Conservation (phyloP, 208 protist genomes). For the Phytomonas serpens region DNA sequence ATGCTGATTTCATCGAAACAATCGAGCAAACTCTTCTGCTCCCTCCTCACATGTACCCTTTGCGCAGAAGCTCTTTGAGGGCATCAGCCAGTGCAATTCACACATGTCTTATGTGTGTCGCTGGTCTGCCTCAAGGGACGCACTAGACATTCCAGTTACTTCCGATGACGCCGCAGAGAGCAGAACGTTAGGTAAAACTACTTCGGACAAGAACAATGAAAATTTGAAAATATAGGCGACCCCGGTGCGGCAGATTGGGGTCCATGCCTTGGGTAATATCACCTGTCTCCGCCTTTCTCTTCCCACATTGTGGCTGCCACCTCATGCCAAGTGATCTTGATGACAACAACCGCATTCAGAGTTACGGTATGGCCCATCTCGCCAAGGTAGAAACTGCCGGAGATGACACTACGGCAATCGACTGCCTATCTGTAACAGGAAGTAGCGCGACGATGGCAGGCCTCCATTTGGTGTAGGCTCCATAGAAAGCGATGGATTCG, state of each 20-base stretch:
- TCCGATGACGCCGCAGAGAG: background rate
- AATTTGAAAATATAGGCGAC: background rate
- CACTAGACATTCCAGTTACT: background rate
- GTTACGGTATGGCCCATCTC: background rate
- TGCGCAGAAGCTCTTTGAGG: background rate
- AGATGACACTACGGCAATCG: background rate
- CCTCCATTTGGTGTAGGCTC: background rate
- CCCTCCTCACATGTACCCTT: background rate
- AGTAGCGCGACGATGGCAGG: background rate
- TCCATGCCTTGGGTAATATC: background rate
- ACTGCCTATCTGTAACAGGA: background rate
- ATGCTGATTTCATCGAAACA: background rate
- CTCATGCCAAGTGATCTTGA: background rate
- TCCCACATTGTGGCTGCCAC: background rate
- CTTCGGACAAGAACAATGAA: background rate
- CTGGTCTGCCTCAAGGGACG: background rate
- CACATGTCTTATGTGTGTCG: background rate
- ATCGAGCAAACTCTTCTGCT: background rate
- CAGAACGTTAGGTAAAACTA: background rate
- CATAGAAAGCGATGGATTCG: background rate
- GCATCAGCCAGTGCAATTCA: background rate
- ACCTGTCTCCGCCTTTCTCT: background rate
- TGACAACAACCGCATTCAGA: background rate
- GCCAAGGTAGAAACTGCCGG: background rate
- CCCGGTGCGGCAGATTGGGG: background rate